Percentiles rank a stretch among this genome's conserved stretches.
phyloP scores from a whole-genome alignment of 805 yeast species.

The Starmerella scarabaei region DNA sequence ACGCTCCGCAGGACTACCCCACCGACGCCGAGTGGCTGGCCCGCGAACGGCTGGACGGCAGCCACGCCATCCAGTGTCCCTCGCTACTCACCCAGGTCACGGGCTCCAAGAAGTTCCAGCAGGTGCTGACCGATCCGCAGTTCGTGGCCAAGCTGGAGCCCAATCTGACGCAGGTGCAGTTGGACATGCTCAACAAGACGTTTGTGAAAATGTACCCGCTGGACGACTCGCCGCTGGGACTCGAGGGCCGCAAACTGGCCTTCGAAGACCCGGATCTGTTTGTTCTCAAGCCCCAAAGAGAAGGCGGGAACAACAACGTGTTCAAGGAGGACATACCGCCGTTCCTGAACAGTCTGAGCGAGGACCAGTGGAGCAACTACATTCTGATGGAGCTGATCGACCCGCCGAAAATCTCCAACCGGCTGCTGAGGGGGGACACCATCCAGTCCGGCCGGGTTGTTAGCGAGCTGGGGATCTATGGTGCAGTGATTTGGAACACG shows the following conservation, averaged over 20 bases:
- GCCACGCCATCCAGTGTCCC: slow-evolving; percentile 83
- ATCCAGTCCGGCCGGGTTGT: slow-evolving; percentile 60
- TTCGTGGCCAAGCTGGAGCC: slow-evolving; percentile 38
- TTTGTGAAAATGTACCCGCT: slow-evolving; percentile 83
- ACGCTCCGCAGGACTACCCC: slow-evolving; percentile 69
- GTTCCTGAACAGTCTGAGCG: slow-evolving; percentile 47
- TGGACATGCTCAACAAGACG: slow-evolving; percentile 35
- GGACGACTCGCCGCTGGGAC: slow-evolving; percentile 55
- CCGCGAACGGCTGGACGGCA: slow-evolving; percentile 56
- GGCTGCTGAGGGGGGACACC: slow-evolving; percentile 54
- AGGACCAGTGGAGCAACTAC: slow-evolving; percentile 75
- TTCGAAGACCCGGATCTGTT: slow-evolving; percentile 51
- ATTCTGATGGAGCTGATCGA: slow-evolving; percentile 86
- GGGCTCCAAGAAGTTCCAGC: slow-evolving; percentile 92
- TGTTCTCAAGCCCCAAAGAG: slow-evolving; percentile 95
- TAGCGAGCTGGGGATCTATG: slow-evolving; percentile 86
- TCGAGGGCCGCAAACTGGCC: slow-evolving; percentile 51
- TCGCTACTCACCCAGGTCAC: slow-evolving; percentile 76
- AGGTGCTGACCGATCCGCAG: slow-evolving; percentile 51
- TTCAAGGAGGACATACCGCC: slow-evolving; percentile 75
- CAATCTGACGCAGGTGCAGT: slow-evolving; percentile 23
- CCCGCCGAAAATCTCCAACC: slow-evolving; percentile 58
- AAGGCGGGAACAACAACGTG: slow-evolving; percentile 96
- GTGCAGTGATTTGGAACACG: slow-evolving; percentile 65
- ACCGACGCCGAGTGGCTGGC: slow-evolving; percentile 61